Evolutionary conservation across 495 filamentous ascomycete species (phyloP).

Genomic region (Podospora anserina): DNA sequence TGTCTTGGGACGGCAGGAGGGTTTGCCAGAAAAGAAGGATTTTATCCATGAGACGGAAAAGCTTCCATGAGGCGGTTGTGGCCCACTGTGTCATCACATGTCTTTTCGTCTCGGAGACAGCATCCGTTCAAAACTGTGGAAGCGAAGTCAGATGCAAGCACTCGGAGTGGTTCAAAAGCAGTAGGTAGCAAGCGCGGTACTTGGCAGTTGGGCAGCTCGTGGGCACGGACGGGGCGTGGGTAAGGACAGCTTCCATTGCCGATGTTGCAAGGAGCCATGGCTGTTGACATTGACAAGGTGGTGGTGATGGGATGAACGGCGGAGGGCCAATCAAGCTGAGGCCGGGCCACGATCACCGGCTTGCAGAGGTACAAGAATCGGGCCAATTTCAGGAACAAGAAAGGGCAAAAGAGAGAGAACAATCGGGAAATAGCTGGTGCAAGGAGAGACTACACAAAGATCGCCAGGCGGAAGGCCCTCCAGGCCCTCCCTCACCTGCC

Average conservation of each 20-base stretch:
- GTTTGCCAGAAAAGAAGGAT: neutral
- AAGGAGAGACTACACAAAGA: neutral
- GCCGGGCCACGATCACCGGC: neutral
- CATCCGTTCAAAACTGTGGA: neutral
- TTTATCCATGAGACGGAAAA: neutral
- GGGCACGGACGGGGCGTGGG: neutral
- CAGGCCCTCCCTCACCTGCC: slow-evolving; percentile 15
- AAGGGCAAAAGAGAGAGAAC: neutral
- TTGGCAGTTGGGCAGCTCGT: slow-evolving; percentile 2
- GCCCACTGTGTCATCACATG: neutral
- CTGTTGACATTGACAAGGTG: neutral
- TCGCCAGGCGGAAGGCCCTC: neutral
- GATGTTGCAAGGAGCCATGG: neutral
- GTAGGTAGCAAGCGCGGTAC: slow-evolving; percentile 4
- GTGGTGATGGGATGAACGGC: too few relatives aligned
- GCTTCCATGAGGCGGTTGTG: neutral
- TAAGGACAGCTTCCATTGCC: neutral
- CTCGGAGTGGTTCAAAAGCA: slow-evolving; percentile 10
- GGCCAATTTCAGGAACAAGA: neutral
- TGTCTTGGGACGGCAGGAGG: neutral
- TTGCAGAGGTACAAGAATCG: neutral
- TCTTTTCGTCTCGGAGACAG: neutral
- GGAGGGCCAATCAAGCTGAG: too few relatives aligned
- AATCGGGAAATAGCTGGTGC: neutral
- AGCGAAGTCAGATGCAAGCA: neutral